phyloP scores from a whole-genome alignment of 495 filamentous ascomycete genomes.

The Hypoxylon cercidicola region DNA sequence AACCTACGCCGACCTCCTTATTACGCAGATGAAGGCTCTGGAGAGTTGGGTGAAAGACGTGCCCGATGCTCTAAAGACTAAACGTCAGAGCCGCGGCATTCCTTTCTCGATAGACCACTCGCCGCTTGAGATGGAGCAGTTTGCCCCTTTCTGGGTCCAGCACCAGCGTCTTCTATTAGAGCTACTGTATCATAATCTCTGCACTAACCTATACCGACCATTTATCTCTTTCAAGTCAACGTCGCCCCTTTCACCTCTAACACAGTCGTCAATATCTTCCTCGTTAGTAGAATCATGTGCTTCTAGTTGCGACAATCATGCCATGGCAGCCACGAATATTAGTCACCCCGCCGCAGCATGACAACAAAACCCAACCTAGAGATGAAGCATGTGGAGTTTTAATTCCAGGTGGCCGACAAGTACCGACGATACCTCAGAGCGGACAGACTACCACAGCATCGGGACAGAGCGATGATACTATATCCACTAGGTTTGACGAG shows the following conservation, averaged over 20 bases:
- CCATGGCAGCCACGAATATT: conserved; percentile 61
- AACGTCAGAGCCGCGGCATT: conserved; percentile 46
- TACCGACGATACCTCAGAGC: conserved; percentile 3
- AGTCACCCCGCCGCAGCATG: conserved; percentile 41
- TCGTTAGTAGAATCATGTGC: conserved; percentile 46
- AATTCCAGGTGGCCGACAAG: not conserved
- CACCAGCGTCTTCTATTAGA: conserved; percentile 64
- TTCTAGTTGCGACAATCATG: conserved; percentile 55
- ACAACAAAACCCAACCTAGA: not conserved
- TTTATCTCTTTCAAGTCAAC: conserved; percentile 54
- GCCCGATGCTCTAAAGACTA: conserved; percentile 51
- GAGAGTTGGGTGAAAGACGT: conserved; percentile 53
- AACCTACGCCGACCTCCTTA: conserved; percentile 44
- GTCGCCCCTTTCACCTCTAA: conserved; percentile 1
- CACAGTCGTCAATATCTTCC: not conserved
- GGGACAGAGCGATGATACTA: not conserved
- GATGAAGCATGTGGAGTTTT: conserved; percentile 3
- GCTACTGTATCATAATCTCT: conserved; percentile 59
- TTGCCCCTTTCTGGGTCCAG: conserved; percentile 53
- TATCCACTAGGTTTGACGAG: conserved; percentile 19
- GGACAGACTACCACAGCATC: not conserved
- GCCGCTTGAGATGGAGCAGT: conserved; percentile 52
- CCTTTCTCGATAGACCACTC: conserved; percentile 56
- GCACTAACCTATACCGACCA: conserved; percentile 58
- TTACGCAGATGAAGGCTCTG: conserved; percentile 38